Conservation (phyloP, 768 basidiomycete species). For the Kwoniella pini region DNA sequence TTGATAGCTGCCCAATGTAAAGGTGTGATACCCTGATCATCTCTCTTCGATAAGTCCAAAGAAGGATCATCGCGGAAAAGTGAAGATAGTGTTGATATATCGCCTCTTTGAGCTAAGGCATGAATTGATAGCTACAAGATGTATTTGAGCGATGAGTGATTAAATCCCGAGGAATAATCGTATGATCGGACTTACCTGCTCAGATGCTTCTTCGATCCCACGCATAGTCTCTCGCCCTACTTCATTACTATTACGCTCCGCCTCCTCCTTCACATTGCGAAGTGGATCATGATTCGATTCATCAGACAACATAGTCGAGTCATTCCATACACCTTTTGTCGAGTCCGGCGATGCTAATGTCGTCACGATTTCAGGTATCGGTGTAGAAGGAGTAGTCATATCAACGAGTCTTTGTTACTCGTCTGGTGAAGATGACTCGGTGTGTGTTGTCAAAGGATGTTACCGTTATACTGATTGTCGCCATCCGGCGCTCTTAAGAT, state of each 20-base stretch:
- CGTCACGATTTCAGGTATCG: constrained; percentile 12
- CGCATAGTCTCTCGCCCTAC: constrained; percentile 34
- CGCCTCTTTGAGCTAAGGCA: constrained; percentile 82
- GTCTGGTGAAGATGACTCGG: not conserved
- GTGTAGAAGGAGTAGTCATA: constrained; percentile 11
- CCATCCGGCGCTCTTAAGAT: too few species aligned
- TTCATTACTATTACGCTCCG: constrained; percentile 22
- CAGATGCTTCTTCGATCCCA: not conserved
- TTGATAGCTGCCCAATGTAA: constrained; percentile 99
- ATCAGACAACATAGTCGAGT: constrained; percentile 6
- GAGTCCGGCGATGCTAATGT: constrained; percentile 17
- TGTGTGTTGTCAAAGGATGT: not conserved
- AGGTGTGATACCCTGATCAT: constrained; percentile 88
- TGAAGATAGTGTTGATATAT: constrained; percentile 26
- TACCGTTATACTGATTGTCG: too few species aligned
- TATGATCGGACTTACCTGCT: too few species aligned
- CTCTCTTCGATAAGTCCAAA: constrained; percentile 57
- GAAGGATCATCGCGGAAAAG: constrained; percentile 22
- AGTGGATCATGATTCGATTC: not conserved
- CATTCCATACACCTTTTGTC: constrained; percentile 9
- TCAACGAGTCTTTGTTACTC: not conserved
- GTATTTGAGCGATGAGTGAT: too few species aligned
- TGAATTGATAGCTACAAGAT: constrained; percentile 62
- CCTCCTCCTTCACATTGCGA: not conserved
- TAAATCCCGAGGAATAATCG: too few species aligned